Conservation (phyloP, 164 flowering plant genomes). For the Hamamelis virginiana region DNA sequence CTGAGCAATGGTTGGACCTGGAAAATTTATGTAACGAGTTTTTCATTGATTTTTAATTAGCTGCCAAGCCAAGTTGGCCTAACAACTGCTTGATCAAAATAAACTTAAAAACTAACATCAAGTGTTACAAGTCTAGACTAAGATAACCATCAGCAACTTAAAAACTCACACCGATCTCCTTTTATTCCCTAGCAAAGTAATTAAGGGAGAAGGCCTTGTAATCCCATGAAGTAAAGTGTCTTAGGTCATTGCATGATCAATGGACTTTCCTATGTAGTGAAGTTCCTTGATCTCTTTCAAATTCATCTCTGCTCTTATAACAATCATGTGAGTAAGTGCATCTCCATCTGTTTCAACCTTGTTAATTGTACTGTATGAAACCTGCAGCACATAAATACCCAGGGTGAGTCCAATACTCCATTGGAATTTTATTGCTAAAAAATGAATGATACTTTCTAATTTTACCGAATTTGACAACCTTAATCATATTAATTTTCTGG, state of each 20-base stretch:
- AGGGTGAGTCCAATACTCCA: too few relatives aligned
- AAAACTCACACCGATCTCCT: neutral
- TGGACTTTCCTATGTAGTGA: slow-evolving; percentile 58
- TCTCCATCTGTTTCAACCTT: slow-evolving; percentile 68
- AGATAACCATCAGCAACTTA: too few relatives aligned
- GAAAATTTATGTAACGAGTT: too few relatives aligned
- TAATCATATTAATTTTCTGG: slow-evolving; percentile 72
- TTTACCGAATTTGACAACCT: slow-evolving; percentile 34
- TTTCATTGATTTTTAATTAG: too few relatives aligned
- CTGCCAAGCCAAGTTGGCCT: too few relatives aligned
- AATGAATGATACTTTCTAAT: too few relatives aligned
- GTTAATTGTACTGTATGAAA: slow-evolving; percentile 47
- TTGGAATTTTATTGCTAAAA: too few relatives aligned
- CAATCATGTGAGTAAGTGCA: slow-evolving; percentile 65
- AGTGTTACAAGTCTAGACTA: too few relatives aligned
- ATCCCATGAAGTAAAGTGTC: slow-evolving; percentile 78
- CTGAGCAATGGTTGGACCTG: too few relatives aligned
- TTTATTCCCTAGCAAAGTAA: slow-evolving; percentile 51
- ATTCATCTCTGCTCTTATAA: slow-evolving; percentile 78
- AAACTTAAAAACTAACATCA: too few relatives aligned
- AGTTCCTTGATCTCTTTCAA: slow-evolving; percentile 65
- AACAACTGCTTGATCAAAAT: too few relatives aligned
- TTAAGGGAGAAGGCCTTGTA: slow-evolving; percentile 73
- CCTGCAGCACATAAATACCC: slow-evolving; percentile 14
- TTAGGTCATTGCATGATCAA: slow-evolving; percentile 58